A percentile compares a stretch with the other conserved stretches of the same genome.
Conservation (phyloP, 2,329 filamentous ascomycete species). For the Cyanodermella asteris region DNA sequence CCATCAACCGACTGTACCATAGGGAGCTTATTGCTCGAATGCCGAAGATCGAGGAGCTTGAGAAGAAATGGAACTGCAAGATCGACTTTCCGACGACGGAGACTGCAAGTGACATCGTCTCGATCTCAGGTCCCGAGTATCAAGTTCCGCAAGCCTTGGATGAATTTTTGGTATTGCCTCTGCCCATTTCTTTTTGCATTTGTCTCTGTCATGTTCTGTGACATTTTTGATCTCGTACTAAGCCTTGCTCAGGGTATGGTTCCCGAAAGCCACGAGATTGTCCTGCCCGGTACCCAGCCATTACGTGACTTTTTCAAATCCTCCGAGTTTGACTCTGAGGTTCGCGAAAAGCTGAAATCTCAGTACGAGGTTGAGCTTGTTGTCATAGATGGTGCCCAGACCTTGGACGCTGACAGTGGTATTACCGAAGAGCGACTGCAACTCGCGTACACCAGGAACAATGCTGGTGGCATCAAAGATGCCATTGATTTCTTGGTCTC, state of each 20-base stretch:
- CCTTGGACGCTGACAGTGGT: conserved; percentile 18
- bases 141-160: conserved; percentile 95
- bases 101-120: conserved; percentile 87
- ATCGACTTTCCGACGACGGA: conserved; percentile 96
- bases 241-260: conserved; percentile 56
- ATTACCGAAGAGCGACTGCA: conserved; percentile 33
- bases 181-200: background rate
- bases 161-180: conserved; percentile 49
- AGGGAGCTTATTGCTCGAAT: conserved; percentile 79
- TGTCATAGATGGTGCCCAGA: conserved; percentile 40
- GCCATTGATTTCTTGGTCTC: conserved; percentile 86
- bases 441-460: conserved; percentile 85
- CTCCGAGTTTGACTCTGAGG: conserved; percentile 55
- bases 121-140: conserved; percentile 89
- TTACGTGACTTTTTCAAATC: conserved; percentile 67
- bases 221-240: conserved; percentile 10
- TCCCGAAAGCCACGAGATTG: conserved; percentile 80
- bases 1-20: conserved; percentile 86
- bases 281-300: conserved; percentile 53
- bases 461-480: conserved; percentile 82
- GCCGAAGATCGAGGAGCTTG: conserved; percentile 73
- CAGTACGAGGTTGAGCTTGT: conserved; percentile 84
- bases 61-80: conserved; percentile 99
- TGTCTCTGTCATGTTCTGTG: background rate
- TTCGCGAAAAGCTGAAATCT: conserved; percentile 63